A percentile compares a stretch with the other conserved stretches of the same genome.
phyloP scores from a whole-genome alignment of 352 stramenopile species.

The Pythium dissotocum region DNA sequence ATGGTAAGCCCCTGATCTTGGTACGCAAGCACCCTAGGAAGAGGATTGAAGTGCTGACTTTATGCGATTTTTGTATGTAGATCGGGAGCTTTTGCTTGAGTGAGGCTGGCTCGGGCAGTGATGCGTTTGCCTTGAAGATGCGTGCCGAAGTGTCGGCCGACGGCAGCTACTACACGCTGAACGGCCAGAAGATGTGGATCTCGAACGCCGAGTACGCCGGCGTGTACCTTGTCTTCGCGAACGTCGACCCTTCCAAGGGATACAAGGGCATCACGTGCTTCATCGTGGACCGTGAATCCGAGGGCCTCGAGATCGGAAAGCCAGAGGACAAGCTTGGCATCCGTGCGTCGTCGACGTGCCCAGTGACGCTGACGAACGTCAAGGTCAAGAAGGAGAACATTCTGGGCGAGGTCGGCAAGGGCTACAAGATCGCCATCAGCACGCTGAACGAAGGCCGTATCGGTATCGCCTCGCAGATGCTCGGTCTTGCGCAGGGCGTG shows the following conservation, averaged over 20 bases:
- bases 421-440: constrained; percentile 98
- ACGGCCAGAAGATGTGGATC: constrained; percentile 98
- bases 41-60: neutral
- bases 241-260: constrained; percentile 88
- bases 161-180: constrained; percentile 94
- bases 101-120: constrained; percentile 92
- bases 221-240: constrained; percentile 97
- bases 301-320: constrained; percentile 93
- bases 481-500: constrained; percentile 96
- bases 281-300: constrained; percentile 93
- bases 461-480: constrained; percentile 97
- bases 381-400: constrained; percentile 93
- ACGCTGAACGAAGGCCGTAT: constrained; percentile 97
- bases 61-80: constrained; percentile 27
- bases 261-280: constrained; percentile 99
- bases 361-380: constrained; percentile 94
- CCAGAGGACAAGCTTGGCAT: constrained; percentile 98
- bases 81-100: constrained; percentile 96
- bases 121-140: constrained; percentile 96
- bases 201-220: constrained; percentile 95
- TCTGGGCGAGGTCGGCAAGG: constrained; percentile 92
- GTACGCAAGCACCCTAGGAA: too few relatives aligned
- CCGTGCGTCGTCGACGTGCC: constrained; percentile 94
- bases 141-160: constrained; percentile 85
- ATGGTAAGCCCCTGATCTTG: constrained; percentile 41